Evolutionary conservation across 2,329 filamentous ascomycete genomes (phyloP).

Genomic region (Penicillium italicum): DNA sequence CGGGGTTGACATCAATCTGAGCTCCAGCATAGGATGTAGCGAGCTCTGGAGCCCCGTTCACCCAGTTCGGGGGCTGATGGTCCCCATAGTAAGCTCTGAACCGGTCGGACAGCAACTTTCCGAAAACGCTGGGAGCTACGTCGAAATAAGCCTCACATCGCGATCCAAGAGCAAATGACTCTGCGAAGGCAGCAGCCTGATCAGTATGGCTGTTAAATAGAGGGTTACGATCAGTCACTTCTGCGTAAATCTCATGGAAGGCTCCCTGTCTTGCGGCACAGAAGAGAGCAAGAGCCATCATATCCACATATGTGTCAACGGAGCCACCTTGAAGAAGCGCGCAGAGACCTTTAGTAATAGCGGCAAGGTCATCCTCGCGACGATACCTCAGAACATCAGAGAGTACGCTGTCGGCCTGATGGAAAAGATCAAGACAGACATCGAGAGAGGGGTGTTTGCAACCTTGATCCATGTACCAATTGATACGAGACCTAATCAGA

Average conservation of each 20-base stretch:
- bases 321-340: constrained; percentile 29
- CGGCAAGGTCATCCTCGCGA: constrained; percentile 35
- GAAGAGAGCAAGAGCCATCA: constrained; percentile 57
- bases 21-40: constrained; percentile 52
- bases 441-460: constrained; percentile 35
- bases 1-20: constrained; percentile 52
- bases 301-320: constrained; percentile 51
- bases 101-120: constrained; percentile 41
- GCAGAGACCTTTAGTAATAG: constrained; percentile 38
- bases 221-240: constrained; percentile 60
- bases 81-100: constrained; percentile 47
- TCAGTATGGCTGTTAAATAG: constrained; percentile 60
- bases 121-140: constrained; percentile 49
- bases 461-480: constrained; percentile 43
- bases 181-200: constrained; percentile 61
- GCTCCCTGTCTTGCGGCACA: constrained; percentile 55
- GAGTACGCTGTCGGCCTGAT: constrained; percentile 34
- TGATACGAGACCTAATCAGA: constrained; percentile 40
- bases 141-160: constrained; percentile 62
- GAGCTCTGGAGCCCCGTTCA: constrained; percentile 49
- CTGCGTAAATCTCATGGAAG: constrained; percentile 61
- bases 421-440: constrained; percentile 39
- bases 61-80: constrained; percentile 49
- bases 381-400: constrained; percentile 27
- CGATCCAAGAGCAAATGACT: constrained; percentile 61